A percentile compares a stretch with the other conserved stretches of the same genome.
Conservation (phyloP, 202 grass and related monocot species). For the Cymbopogon flexuosus region DNA sequence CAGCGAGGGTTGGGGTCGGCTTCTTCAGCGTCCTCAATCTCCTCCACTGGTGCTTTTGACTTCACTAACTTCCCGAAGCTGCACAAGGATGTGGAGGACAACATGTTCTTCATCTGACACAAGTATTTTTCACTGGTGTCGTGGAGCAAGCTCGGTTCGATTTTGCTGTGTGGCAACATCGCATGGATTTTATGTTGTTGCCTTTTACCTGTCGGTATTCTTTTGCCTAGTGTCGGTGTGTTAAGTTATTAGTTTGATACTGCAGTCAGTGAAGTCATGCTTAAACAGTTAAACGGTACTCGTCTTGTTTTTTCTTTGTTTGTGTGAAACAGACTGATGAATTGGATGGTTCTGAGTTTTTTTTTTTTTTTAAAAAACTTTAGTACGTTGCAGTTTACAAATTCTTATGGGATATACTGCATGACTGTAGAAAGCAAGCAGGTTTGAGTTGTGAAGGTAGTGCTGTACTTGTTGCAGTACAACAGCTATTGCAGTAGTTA, state of each 20-base stretch:
- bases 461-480: neutral
- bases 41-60: neutral
- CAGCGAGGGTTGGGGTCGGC: neutral
- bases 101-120: slow-evolving; percentile 65
- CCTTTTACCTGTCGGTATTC: neutral
- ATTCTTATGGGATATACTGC: neutral
- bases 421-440: neutral
- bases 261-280: neutral
- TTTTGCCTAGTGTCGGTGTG: neutral
- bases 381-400: neutral
- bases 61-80: slow-evolving; percentile 21
- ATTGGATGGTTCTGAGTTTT: neutral
- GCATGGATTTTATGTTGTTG: neutral
- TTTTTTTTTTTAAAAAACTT: neutral
- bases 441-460: neutral
- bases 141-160: neutral
- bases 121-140: neutral
- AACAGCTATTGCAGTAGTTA: no score
- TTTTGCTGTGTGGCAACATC: neutral
- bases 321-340: no score
- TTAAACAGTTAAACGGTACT: neutral
- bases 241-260: neutral
- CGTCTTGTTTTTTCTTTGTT: no score
- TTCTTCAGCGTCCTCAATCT: neutral
- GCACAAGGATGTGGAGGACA: slow-evolving; percentile 48